A percentile compares a stretch with the other conserved stretches of the same genome.
phyloP scores from a whole-genome alignment of 1,284 basidiomycete species.

The Phellinidium pouzarii region DNA sequence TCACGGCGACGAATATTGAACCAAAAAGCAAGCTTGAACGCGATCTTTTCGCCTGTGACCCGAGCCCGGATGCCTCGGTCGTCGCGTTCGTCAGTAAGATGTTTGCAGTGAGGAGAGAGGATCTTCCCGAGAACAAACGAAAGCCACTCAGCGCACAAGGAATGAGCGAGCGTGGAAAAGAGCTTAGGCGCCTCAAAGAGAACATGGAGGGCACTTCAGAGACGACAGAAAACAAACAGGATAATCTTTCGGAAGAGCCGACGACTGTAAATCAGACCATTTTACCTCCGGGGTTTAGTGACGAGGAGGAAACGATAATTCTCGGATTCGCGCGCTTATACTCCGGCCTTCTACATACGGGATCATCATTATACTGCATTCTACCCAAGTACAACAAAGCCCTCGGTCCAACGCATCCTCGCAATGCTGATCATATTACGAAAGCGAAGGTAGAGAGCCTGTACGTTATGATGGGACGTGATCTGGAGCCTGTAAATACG shows the following conservation, averaged over 20 bases:
- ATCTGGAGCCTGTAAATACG: constrained; percentile 76
- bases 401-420: constrained; percentile 59
- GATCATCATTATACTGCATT: constrained; percentile 64
- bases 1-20: constrained; percentile 45
- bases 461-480: constrained; percentile 98
- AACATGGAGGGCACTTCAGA: constrained; percentile 29
- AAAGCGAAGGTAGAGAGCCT: constrained; percentile 65
- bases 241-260: constrained; percentile 22
- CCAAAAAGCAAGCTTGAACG: constrained; percentile 78
- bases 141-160: constrained; percentile 79
- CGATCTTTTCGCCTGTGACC: constrained; percentile 73
- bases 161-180: constrained; percentile 66
- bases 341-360: constrained; percentile 74
- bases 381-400: constrained; percentile 86
- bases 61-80: constrained; percentile 53
- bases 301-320: constrained; percentile 49
- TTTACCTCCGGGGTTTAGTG: constrained; percentile 21
- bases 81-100: constrained; percentile 96
- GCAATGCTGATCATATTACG: constrained; percentile 67
- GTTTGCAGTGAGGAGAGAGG: constrained; percentile 82
- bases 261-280: constrained; percentile 19
- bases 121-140: constrained; percentile 83
- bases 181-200: constrained; percentile 49
- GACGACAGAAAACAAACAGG: constrained; percentile 22
- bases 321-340: constrained; percentile 94